phyloP scores from a whole-genome alignment of 148 eudicot species.

The Heliamphora exappendiculata region DNA sequence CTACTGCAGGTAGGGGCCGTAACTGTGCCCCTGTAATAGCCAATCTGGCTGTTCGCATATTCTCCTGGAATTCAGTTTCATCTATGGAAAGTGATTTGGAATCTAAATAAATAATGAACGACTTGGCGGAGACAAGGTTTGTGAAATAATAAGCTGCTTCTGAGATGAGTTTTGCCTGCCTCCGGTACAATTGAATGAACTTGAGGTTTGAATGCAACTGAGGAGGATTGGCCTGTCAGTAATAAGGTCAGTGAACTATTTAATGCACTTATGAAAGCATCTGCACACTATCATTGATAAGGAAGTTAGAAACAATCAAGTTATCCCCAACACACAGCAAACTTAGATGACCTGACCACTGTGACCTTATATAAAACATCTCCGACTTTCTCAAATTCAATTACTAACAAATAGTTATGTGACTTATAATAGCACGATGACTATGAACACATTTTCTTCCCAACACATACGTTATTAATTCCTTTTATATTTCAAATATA shows the following conservation, averaged over 20 bases:
- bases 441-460: too few species aligned
- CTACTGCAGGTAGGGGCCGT: constrained; percentile 4
- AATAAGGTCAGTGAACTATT: neutral
- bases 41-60: constrained; percentile 20
- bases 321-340: neutral
- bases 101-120: constrained; percentile 22
- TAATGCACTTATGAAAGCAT: neutral
- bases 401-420: neutral
- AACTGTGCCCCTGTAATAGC: constrained; percentile 2
- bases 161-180: constrained; percentile 21
- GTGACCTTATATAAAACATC: neutral
- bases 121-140: constrained; percentile 24
- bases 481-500: too few species aligned
- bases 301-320: neutral
- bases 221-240: constrained; percentile 27
- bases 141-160: constrained; percentile 30
- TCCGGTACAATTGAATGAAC: constrained; percentile 24
- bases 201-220: constrained; percentile 28
- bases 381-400: neutral
- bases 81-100: constrained; percentile 23
- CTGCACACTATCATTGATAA: neutral
- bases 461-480: too few species aligned
- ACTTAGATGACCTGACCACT: neutral
- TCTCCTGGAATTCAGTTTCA: constrained; percentile 20
- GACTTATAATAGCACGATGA: too few species aligned